Conservation (phyloP, 257 asterid genomes). For the Solanum ossicruentum region DNA sequence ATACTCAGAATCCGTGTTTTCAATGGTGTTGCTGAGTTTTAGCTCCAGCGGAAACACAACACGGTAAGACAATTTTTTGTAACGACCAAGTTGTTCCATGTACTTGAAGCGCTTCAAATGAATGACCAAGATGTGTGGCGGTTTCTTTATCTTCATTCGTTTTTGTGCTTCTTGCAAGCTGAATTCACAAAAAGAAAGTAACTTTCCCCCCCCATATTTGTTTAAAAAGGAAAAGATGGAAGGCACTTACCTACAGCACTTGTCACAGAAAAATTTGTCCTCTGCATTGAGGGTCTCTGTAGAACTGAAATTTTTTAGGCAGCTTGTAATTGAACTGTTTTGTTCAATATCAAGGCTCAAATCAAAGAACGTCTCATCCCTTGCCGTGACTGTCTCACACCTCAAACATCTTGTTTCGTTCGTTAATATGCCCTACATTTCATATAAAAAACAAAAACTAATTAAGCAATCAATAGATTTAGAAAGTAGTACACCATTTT, state of each 20-base stretch:
- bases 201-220: background rate
- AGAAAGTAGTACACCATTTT: background rate
- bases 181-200: slow-evolving; percentile 5
- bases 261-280: slow-evolving; percentile 84
- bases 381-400: slow-evolving; percentile 91
- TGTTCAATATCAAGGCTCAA: slow-evolving; percentile 90
- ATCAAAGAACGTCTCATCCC: slow-evolving; percentile 86
- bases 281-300: slow-evolving; percentile 84
- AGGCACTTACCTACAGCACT: slow-evolving; percentile 62
- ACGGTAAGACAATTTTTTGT: slow-evolving; percentile 71
- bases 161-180: slow-evolving; percentile 93
- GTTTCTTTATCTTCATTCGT: slow-evolving; percentile 78
- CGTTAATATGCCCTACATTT: slow-evolving; percentile 65
- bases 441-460: background rate
- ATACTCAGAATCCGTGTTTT: slow-evolving; percentile 73
- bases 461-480: background rate
- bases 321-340: slow-evolving; percentile 94
- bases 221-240: background rate
- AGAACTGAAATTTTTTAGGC: slow-evolving; percentile 88
- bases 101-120: slow-evolving; percentile 78
- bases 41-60: slow-evolving; percentile 85
- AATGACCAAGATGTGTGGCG: slow-evolving; percentile 74
- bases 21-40: slow-evolving; percentile 70
- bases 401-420: slow-evolving; percentile 80
- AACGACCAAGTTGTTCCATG: slow-evolving; percentile 69